A percentile compares a stretch with the other conserved stretches of the same genome.
Evolutionary conservation across 2,329 filamentous ascomycete species (phyloP).

Genomic region (Apiospora hydei): DNA sequence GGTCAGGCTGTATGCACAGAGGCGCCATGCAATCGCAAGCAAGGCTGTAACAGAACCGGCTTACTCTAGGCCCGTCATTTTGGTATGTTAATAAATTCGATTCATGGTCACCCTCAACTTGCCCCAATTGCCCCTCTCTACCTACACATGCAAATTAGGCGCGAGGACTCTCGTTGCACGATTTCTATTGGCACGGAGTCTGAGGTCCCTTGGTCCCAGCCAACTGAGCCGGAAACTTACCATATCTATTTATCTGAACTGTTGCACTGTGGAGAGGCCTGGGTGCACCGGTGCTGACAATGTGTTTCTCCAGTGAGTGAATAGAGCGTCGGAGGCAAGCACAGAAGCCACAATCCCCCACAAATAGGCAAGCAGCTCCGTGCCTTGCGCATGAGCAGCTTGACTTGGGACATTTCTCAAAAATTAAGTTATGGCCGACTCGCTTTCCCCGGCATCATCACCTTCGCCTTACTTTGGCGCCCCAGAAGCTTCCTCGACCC

Average conservation of each 20-base stretch:
- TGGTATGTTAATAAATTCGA: background rate
- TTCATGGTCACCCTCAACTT: background rate
- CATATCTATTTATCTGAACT: background rate
- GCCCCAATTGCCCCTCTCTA: constrained; percentile 11
- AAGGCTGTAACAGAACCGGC: constrained; percentile 8
- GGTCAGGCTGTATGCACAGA: background rate
- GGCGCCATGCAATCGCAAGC: background rate
- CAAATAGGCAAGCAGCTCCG: constrained; percentile 21
- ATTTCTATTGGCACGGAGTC: background rate
- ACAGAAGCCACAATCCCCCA: constrained; percentile 3
- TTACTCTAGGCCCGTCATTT: background rate
- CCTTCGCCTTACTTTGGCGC: constrained; percentile 9
- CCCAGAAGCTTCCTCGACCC: background rate
- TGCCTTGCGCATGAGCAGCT: constrained; percentile 17
- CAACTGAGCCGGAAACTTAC: background rate
- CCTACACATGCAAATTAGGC: background rate
- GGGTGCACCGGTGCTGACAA: background rate
- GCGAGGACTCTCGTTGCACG: background rate
- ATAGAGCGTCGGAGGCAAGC: constrained; percentile 6
- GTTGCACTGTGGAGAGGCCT: background rate
- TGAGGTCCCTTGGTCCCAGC: background rate
- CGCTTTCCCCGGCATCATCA: constrained; percentile 8
- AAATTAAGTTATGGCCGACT: constrained; percentile 20
- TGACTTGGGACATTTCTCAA: constrained; percentile 7
- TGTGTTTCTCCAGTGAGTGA: constrained; percentile 10